A percentile compares a stretch with the other conserved stretches of the same genome.
phyloP scores from a whole-genome alignment of 805 yeast genomes.

The Nakazawaea anatomiae region DNA sequence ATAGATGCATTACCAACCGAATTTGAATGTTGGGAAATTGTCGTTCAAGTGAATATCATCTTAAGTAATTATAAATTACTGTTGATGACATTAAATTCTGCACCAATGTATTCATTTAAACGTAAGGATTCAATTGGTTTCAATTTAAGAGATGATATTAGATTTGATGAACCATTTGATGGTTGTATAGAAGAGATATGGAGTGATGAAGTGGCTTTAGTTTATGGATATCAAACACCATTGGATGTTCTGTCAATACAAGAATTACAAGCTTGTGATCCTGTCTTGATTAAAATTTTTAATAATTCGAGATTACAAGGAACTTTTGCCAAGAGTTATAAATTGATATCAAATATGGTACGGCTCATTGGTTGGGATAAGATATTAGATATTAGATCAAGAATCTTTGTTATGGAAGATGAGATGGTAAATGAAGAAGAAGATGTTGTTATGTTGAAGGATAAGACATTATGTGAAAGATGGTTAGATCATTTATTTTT shows the following conservation, averaged over 20 bases:
- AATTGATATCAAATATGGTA: constrained; percentile 62
- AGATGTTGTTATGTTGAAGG: constrained; percentile 19
- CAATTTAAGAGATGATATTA: constrained; percentile 35
- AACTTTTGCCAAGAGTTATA: constrained; percentile 58
- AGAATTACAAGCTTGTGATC: constrained; percentile 39
- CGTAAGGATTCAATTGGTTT: constrained; percentile 40
- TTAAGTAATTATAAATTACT: constrained; percentile 53
- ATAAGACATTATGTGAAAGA: constrained; percentile 61
- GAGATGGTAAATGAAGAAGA: constrained; percentile 35
- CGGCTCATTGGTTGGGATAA: constrained; percentile 80
- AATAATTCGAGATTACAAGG: constrained; percentile 47
- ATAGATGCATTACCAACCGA: constrained; percentile 70
- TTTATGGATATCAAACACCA: constrained; percentile 27
- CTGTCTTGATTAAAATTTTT: constrained; percentile 38
- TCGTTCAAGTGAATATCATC: constrained; percentile 56
- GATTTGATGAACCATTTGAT: constrained; percentile 46
- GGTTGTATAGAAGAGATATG: constrained; percentile 48
- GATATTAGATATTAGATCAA: constrained; percentile 56
- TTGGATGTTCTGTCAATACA: constrained; percentile 24
- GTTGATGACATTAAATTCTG: constrained; percentile 60
- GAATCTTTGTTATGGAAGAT: constrained; percentile 76
- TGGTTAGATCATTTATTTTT: constrained; percentile 77
- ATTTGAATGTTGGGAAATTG: constrained; percentile 64
- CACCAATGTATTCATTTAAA: constrained; percentile 58
- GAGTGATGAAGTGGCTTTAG: constrained; percentile 28